phyloP scores from a whole-genome alignment of 495 filamentous ascomycete species.

The Chlorociboria aeruginascens region DNA sequence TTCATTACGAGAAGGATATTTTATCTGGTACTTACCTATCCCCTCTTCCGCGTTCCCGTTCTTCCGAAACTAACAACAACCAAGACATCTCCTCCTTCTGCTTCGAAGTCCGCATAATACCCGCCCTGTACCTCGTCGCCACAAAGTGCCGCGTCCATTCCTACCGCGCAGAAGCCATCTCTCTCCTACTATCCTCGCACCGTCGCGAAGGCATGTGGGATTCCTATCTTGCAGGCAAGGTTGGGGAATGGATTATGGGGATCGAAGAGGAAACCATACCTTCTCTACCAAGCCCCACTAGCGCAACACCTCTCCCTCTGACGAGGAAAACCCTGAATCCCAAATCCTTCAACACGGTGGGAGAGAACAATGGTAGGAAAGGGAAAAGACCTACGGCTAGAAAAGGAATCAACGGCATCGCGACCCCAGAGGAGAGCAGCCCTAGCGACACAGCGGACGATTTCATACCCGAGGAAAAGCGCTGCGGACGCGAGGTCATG shows the following conservation, averaged over 20 bases:
- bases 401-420: too few relatives aligned
- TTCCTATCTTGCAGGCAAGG: slow-evolving; percentile 2
- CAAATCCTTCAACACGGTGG: too few relatives aligned
- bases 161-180: slow-evolving; percentile 12
- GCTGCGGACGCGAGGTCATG: too few relatives aligned
- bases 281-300: too few relatives aligned
- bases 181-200: slow-evolving; percentile 16
- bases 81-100: not conserved
- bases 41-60: not conserved
- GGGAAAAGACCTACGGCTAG: too few relatives aligned
- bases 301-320: too few relatives aligned
- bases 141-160: slow-evolving; percentile 10
- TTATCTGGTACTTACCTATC: not conserved
- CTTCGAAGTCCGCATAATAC: slow-evolving; percentile 10
- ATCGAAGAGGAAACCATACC: slow-evolving; percentile 4
- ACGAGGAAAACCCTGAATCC: too few relatives aligned
- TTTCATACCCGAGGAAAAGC: too few relatives aligned
- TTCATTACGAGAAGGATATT: slow-evolving; percentile 2
- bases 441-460: too few relatives aligned
- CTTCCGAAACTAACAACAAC: slow-evolving; percentile 5
- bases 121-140: slow-evolving; percentile 6
- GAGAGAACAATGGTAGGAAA: too few relatives aligned
- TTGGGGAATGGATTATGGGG: slow-evolving; percentile 8
- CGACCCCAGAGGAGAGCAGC: too few relatives aligned
- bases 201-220: slow-evolving; percentile 37